These are phyloP conservation scores for Desmodesmus armatus DNA, from an alignment of 139 green algal species.

Conservation along the genomic window DNA sequence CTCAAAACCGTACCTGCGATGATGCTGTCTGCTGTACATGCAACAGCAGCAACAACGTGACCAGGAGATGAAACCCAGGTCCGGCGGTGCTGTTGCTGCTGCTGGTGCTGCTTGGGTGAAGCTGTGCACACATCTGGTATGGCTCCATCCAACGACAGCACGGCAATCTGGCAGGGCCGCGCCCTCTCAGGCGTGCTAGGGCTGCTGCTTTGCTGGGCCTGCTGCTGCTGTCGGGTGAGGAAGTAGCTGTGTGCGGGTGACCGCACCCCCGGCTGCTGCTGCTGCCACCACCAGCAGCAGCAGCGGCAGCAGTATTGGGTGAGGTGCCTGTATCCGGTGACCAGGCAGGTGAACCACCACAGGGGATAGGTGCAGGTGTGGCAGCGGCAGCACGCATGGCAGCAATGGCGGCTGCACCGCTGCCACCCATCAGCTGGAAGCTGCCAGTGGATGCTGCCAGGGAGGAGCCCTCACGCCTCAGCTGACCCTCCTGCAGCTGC, in stretches of 20 bases:
- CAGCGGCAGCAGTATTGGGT: background rate
- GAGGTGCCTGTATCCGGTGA: no score
- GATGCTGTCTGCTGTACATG: background rate
- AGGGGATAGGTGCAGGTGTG: constrained; percentile 13
- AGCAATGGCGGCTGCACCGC: background rate
- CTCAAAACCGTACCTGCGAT: background rate
- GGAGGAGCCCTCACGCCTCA: no score
- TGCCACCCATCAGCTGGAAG: constrained; percentile 9
- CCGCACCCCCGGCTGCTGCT: background rate
- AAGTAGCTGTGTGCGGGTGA: background rate
- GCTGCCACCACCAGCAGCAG: background rate
- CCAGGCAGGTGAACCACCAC: no score
- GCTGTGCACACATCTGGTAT: background rate
- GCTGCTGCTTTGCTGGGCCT: background rate
- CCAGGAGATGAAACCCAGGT: no score
- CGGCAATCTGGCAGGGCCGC: background rate
- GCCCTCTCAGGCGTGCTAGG: background rate
- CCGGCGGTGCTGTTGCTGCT: no score
- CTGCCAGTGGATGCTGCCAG: no score
- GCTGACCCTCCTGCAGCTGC: no score
- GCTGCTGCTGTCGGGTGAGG: constrained; percentile 17
- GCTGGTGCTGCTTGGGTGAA: background rate
- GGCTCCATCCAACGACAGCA: background rate
- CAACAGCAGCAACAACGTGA: no score
- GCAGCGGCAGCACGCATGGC: constrained; percentile 14